Evolutionary conservation across 768 basidiomycete species (phyloP).

Genomic region (Pleurotus pulmonarius): DNA sequence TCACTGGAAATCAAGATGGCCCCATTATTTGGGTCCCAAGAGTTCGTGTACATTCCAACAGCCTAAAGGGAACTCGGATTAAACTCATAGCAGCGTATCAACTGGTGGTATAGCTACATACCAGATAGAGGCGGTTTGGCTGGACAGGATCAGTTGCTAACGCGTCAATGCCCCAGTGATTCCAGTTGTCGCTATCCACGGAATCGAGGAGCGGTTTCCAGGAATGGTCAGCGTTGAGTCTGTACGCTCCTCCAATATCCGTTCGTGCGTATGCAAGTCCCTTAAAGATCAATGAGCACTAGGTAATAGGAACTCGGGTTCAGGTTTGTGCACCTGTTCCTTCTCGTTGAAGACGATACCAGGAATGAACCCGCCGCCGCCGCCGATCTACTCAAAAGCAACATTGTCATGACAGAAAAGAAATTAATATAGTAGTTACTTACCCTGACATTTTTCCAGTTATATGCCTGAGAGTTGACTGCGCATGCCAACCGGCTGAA

Average conservation of each 20-base stretch:
- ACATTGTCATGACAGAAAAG: background rate
- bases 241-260: slow-evolving; percentile 66
- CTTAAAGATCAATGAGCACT: slow-evolving; percentile 17
- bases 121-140: slow-evolving; percentile 49
- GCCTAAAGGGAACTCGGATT: slow-evolving; percentile 27
- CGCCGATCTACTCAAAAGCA: slow-evolving; percentile 22
- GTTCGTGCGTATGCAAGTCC: slow-evolving; percentile 62
- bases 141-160: slow-evolving; percentile 61
- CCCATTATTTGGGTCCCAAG: slow-evolving; percentile 59
- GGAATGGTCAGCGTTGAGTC: slow-evolving; percentile 52
- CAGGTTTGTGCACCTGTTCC: slow-evolving; percentile 28
- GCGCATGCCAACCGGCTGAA: slow-evolving; percentile 27
- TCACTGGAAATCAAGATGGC: slow-evolving; percentile 59
- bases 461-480: slow-evolving; percentile 46
- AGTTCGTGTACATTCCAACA: slow-evolving; percentile 60
- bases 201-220: slow-evolving; percentile 65
- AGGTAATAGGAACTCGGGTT: background rate
- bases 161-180: slow-evolving; percentile 59
- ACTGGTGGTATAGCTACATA: slow-evolving; percentile 14
- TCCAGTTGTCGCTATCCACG: slow-evolving; percentile 43
- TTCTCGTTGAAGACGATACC: slow-evolving; percentile 60
- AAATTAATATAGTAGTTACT: background rate
- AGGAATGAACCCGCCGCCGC: slow-evolving; percentile 48
- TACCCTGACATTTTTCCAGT: slow-evolving; percentile 58
- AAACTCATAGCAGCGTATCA: background rate